Percentiles rank a stretch among this genome's conserved stretches.
phyloP scores from a whole-genome alignment of 192 early-diverging fungal species.

The Chytriomyces sp. region DNA sequence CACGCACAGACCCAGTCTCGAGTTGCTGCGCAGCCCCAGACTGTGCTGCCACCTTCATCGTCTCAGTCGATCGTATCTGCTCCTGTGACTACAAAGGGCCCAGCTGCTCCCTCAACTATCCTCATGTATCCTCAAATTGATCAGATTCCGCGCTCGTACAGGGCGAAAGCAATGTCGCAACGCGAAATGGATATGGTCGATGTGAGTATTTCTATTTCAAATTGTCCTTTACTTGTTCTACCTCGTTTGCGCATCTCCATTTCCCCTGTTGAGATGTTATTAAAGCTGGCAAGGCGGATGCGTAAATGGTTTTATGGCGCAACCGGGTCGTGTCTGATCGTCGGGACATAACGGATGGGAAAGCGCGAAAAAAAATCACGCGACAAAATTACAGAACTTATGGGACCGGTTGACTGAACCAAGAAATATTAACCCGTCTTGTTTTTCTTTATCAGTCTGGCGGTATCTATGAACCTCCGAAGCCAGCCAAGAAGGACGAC shows the following conservation, averaged over 20 bases:
- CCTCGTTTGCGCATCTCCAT: not conserved
- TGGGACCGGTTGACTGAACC: not conserved
- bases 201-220: conserved; percentile 2
- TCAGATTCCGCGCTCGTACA: conserved; percentile 16
- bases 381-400: not conserved
- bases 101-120: conserved; percentile 17
- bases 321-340: not conserved
- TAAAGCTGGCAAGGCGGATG: not conserved
- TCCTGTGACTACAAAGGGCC: not conserved
- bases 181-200: conserved; percentile 25
- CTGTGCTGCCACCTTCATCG: not conserved
- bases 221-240: no score
- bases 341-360: not conserved
- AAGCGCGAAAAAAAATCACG: not conserved
- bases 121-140: conserved; percentile 1
- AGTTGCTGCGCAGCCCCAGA: conserved; percentile 1
- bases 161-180: conserved; percentile 13
- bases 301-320: not conserved
- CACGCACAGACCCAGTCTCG: not conserved
- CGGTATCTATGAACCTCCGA: conserved; percentile 18
- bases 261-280: not conserved
- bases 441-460: not conserved
- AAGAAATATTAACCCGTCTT: not conserved
- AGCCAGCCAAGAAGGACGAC: conserved; percentile 17
- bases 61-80: not conserved